Conservation (phyloP, 73 alveolate species). For the Durusdinium trenchii region DNA sequence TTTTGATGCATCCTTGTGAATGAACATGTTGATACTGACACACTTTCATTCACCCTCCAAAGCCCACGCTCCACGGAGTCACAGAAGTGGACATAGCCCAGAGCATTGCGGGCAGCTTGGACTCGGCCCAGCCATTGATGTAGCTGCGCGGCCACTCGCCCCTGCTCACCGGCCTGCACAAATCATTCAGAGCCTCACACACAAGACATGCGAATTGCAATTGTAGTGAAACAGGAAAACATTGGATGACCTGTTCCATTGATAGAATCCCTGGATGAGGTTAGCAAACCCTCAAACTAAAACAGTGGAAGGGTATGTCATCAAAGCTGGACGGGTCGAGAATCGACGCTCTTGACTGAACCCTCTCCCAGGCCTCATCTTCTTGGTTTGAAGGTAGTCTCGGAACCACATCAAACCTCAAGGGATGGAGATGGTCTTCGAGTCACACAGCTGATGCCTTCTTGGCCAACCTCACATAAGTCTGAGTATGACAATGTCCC, state of each 20-base stretch:
- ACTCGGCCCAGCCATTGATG: constrained; percentile 31
- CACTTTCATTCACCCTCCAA: background rate
- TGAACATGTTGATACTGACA: background rate
- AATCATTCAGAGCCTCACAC: background rate
- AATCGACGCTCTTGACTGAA: no score
- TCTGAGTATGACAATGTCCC: no score
- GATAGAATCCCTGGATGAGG: background rate
- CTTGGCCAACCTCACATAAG: no score
- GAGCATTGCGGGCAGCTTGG: constrained; percentile 42
- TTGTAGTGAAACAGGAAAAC: no score
- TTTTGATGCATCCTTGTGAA: no score
- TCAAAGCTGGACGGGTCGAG: no score
- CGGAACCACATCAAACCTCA: constrained; percentile 86
- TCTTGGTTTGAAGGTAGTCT: constrained; percentile 54
- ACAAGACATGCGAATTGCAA: background rate
- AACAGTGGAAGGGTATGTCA: no score
- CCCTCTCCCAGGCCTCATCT: constrained; percentile 23
- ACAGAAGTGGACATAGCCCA: constrained; percentile 70
- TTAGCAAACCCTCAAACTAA: background rate
- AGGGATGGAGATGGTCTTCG: background rate
- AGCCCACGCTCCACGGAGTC: constrained; percentile 44
- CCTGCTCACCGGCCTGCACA: background rate
- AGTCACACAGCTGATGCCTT: no score
- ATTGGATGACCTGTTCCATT: background rate
- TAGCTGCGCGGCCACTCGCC: background rate